Conservation (phyloP, 768 basidiomycete genomes). For the Grammothele lineata region DNA sequence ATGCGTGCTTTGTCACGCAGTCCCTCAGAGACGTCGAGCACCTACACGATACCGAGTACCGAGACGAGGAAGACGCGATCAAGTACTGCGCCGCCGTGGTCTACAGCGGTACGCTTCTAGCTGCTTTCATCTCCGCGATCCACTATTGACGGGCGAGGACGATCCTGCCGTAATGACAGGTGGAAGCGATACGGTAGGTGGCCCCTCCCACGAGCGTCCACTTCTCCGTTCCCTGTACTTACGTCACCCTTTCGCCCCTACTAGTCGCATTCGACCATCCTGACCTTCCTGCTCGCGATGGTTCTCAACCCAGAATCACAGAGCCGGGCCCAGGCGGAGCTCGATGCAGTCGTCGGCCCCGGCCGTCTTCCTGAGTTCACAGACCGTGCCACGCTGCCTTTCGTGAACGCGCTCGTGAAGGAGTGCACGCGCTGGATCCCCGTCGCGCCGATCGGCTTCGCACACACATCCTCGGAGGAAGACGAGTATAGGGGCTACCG, state of each 20-base stretch:
- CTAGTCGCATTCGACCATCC: background rate
- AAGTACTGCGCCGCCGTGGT: background rate
- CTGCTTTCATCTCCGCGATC: too few relatives aligned
- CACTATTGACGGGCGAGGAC: too few relatives aligned
- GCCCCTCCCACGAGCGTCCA: background rate
- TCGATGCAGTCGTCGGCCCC: conserved; percentile 1
- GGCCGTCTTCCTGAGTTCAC: conserved; percentile 2
- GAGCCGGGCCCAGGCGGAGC: conserved; percentile 4
- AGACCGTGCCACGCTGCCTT: conserved; percentile 1
- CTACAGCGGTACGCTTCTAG: background rate
- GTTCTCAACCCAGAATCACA: conserved; percentile 3
- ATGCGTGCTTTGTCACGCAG: background rate
- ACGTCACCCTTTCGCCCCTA: background rate
- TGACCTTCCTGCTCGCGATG: conserved; percentile 7
- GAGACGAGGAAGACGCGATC: too few relatives aligned
- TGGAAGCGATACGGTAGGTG: too few relatives aligned
- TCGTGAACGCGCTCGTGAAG: background rate
- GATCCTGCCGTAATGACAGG: too few relatives aligned
- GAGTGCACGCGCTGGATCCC: background rate
- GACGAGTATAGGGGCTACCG: conserved; percentile 20
- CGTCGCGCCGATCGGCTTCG: background rate
- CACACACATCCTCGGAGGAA: conserved; percentile 5
- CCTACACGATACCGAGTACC: too few relatives aligned
- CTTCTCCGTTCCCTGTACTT: background rate
- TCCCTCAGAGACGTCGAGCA: too few relatives aligned